Base-by-base conservation (phyloP, 2,329 filamentous ascomycete genomes). In the Colletotrichum liaoningense region DNA sequence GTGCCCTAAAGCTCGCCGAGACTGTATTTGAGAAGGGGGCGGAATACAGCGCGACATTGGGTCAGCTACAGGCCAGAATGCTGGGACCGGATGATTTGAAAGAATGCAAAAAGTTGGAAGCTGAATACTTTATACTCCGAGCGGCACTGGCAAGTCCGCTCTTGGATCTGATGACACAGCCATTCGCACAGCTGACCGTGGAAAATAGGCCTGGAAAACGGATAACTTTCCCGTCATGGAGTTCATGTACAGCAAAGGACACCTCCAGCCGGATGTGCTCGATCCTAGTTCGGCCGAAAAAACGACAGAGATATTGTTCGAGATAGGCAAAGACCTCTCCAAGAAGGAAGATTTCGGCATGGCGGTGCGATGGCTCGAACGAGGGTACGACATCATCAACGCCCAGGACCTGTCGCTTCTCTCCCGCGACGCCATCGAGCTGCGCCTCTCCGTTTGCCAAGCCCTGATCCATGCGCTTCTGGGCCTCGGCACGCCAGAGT, bases 151-250 rank as follows among this genome's bases (percentile, higher is more conserved):
- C 95, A 82, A 80, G 87, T 76, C 76, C 19, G 3, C 42, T 1
- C 12, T 12, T 7, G 30, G 2, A 5, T 24, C 1, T 19, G 22
- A 59, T 38, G 30, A 24, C 73, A 24, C 6, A 1, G 2, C 2
- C 4, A 19, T 3, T 33, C 30, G 54, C 22, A 59, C 30, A 30
- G 4, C 4, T 54, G 38, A 26, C 11, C 19, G 0, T 38, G 42
- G 5, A 7, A 42, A 5, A 7, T 63, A 96, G 94, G 89, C 92
- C 35, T 97, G 93, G 91, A 91, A 91, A 77, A 92, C 95, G 78
- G 87, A 90, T 54, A 89, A 92, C 54, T 85, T 93, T 16, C 93
- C 96, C 70, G 88, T 95, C 60, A 94, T 94, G 33, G 94, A 97
- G 67, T 91, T 94, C 80, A 91, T 97, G 86, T 95, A 93, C 80